Base-by-base conservation (phyloP, 2,329 filamentous ascomycete genomes). In the Colletotrichum gloeosporioides region DNA sequence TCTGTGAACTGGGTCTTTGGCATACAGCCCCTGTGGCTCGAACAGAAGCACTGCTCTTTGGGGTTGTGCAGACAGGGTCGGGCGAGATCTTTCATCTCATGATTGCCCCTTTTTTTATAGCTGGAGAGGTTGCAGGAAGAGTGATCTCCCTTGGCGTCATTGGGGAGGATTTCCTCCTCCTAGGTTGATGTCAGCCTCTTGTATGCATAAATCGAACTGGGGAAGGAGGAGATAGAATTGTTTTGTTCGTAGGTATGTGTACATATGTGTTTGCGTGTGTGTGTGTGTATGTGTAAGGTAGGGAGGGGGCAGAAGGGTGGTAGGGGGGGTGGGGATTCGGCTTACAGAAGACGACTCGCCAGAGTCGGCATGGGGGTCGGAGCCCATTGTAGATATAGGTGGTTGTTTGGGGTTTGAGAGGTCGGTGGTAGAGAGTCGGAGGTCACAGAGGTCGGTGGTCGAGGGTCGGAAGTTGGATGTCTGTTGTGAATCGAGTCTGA, bases 141-240 rank as follows among this genome's bases (percentile, higher is more conserved):
- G n/a, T 49, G 44, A 10, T 49, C 44, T 49, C 44, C 44, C 44
- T 22, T 49, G 18, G 44, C 18, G 44, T 49, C 10, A 13, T 49
- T 49, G n/a, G 44, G 44, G n/a, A 49, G 44, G 3, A 49, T 10
- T 6, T 49, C 44, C 44, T 44, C 39, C 16, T 44, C 39, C 39
- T 44, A 18, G 9, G 39, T 44, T 44, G 39, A 44, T 44, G 39
- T 44, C n/a, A 44, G 39, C 39, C 39, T 44, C 18, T n/a, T 44
- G 39, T n/a, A 44, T 44, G 39, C 39, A 44, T 44, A 44, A 18
- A 44, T 44, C 9, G 39, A 44, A 44, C 1, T 44, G 5, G 39
- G 3, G 39, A 10, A n/a, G 39, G 39, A 44, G 0, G 1, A n/a
- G 39, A n/a, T 44, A n/a, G 39, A 1, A 1, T n/a, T 0, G 0